These are phyloP conservation scores for Talaromyces pinophilus DNA, from an alignment of 2,329 filamentous ascomycete species.

Conservation along the genomic window DNA sequence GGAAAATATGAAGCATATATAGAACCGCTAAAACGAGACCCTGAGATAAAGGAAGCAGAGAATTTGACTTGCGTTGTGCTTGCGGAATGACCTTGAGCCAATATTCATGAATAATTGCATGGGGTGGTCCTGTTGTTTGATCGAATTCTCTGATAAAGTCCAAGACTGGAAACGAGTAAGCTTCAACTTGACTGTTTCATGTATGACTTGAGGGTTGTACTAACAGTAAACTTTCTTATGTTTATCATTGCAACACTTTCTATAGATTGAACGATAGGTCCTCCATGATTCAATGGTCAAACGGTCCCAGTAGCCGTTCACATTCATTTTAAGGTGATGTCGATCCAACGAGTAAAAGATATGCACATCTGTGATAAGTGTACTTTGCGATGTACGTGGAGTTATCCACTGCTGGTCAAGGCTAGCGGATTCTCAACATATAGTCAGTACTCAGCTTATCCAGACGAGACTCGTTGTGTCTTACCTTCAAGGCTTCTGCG, in stretches of 20 bases:
- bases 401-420: neutral
- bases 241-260: neutral
- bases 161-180: constrained; percentile 3
- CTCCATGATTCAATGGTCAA: constrained; percentile 10
- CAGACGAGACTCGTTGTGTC: neutral
- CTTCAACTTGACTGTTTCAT: neutral
- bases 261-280: constrained; percentile 8
- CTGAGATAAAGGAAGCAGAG: constrained; percentile 7
- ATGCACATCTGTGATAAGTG: neutral
- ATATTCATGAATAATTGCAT: neutral
- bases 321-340: constrained; percentile 3
- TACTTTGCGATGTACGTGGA: neutral
- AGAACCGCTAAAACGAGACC: constrained; percentile 4
- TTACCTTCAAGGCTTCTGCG: constrained; percentile 4
- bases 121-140: neutral
- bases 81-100: constrained; percentile 14
- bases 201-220: neutral
- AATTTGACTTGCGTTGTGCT: neutral
- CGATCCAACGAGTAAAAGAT: constrained; percentile 2
- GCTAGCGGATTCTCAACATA: neutral
- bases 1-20: constrained; percentile 14
- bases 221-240: constrained; percentile 13
- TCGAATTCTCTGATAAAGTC: constrained; percentile 10
- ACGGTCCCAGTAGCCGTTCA: constrained; percentile 8
- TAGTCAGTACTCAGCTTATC: neutral